Evolutionary conservation across 768 basidiomycete species (phyloP).

Genomic region (Lactarius psammicola): DNA sequence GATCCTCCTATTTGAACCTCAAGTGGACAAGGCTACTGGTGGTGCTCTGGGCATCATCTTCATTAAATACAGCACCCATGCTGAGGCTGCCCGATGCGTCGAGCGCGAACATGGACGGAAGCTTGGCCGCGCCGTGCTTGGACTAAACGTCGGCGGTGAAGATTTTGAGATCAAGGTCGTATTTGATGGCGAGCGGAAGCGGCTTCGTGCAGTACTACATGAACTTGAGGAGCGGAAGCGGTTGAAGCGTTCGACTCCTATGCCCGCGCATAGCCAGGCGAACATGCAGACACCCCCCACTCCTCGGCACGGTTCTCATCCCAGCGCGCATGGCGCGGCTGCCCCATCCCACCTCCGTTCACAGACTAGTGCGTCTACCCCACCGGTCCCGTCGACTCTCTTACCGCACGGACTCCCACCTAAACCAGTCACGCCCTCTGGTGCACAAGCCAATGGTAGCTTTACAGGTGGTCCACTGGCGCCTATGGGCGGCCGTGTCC

Average conservation of each 20-base stretch:
- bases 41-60: constrained; percentile 79
- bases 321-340: constrained; percentile 29
- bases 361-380: constrained; percentile 15
- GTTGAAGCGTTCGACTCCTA: constrained; percentile 36
- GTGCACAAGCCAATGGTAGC: constrained; percentile 16
- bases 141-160: constrained; percentile 33
- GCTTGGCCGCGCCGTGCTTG: constrained; percentile 46
- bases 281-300: constrained; percentile 11
- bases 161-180: constrained; percentile 71
- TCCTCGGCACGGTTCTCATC: constrained; percentile 35
- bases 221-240: constrained; percentile 55
- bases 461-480: constrained; percentile 17
- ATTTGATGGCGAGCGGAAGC: constrained; percentile 72
- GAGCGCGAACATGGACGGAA: constrained; percentile 64
- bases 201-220: constrained; percentile 61
- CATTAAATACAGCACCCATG: constrained; percentile 62
- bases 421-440: constrained; percentile 26
- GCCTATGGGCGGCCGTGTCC: constrained; percentile 27
- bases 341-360: constrained; percentile 24
- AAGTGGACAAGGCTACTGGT: constrained; percentile 78
- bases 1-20: constrained; percentile 66
- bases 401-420: constrained; percentile 23
- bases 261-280: constrained; percentile 18
- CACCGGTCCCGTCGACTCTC: constrained; percentile 20
- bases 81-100: constrained; percentile 67